Percentiles rank a stretch among this genome's conserved stretches.
phyloP scores from a whole-genome alignment of 768 basidiomycete species.

The Crassisporium funariophilum region DNA sequence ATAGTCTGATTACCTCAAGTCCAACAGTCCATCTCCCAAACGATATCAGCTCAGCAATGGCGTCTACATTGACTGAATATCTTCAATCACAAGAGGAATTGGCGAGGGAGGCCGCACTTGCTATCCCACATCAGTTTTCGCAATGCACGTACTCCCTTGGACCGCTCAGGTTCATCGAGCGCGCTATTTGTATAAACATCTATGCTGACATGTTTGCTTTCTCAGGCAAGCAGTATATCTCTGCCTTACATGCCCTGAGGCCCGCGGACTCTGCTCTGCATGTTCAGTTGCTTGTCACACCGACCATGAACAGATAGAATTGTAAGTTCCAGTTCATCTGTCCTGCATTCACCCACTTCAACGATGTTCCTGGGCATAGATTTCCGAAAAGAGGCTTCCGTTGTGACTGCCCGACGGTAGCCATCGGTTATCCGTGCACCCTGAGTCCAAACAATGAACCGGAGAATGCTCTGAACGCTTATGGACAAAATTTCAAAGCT shows the following conservation, averaged over 20 bases:
- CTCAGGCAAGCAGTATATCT: conserved; percentile 78
- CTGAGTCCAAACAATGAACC: conserved; percentile 57
- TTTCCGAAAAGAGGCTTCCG: conserved; percentile 84
- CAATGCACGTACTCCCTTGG: conserved; percentile 67
- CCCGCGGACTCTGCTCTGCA: conserved; percentile 75
- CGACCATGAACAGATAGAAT: conserved; percentile 82
- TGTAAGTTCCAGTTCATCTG: conserved; percentile 39
- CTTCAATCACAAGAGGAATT: conserved; percentile 51
- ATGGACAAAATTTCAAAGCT: conserved; percentile 74
- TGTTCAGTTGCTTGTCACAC: conserved; percentile 89
- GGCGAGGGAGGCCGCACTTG: conserved; percentile 53
- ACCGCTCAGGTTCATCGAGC: conserved; percentile 45
- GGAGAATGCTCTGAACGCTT: conserved; percentile 60
- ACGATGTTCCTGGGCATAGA: conserved; percentile 29
- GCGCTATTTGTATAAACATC: neutral
- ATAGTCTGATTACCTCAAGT: too few species aligned
- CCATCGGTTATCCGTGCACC: conserved; percentile 62
- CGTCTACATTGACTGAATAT: conserved; percentile 46
- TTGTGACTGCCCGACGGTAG: conserved; percentile 80
- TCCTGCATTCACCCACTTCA: conserved; percentile 13
- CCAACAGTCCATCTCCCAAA: too few species aligned
- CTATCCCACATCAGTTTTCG: conserved; percentile 65
- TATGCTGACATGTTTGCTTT: conserved; percentile 12
- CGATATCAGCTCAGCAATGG: too few species aligned
- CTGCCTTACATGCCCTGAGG: conserved; percentile 70